Evolutionary conservation across 352 stramenopile genomes (phyloP), one percentile per base, ranked within the genome.

Genomic region (Phytopythium ostracodes): DNA sequence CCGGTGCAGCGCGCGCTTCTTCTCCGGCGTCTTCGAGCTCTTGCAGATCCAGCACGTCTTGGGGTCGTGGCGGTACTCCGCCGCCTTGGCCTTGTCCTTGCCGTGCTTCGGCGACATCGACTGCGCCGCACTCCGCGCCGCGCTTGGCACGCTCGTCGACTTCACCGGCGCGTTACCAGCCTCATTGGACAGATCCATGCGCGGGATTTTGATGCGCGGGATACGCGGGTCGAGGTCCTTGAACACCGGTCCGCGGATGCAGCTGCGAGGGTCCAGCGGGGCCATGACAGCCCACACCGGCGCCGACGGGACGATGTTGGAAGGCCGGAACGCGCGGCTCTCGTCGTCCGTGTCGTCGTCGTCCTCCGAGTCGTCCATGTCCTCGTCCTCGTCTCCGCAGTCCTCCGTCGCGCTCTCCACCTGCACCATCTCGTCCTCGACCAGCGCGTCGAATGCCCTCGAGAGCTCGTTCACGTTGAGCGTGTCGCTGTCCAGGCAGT

Each of bases 31-130:
- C 73, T 93, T 94, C 49, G 72, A 76, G 51, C 81, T 92, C 77
- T 93, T 92, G 81, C 86, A 94, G 62, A 94, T 91, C 86, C 86
- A 94, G 81, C 86, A 94, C 59, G 78, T 87, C 60, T 75, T 69
- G 17, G 84, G 65, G 69, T 93, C 76, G 67, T 94, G 86, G 27
- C 75, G 63, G 71, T 91, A 92, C 60, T 73, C 70, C 3, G 70
- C 53, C 35, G 73, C 53, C 51, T 31, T 44, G 59, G 24, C 67
- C 72, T 87, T 93, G 51, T 72, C 68, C 42, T 76, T 72, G 70
- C 75, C 67, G 12, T 59, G 61, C 73, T 78, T 86, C 4, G 80
- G 76, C 38, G 77, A 91, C 65, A 84, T 70, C 25, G 64, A 70
- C 65, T 68, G 56, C 38, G 27, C 50, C 17, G 54, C 14, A 25